Evolutionary conservation across 2,329 filamentous ascomycete species (phyloP).

Genomic region (Rhytidhysteron rufulum): DNA sequence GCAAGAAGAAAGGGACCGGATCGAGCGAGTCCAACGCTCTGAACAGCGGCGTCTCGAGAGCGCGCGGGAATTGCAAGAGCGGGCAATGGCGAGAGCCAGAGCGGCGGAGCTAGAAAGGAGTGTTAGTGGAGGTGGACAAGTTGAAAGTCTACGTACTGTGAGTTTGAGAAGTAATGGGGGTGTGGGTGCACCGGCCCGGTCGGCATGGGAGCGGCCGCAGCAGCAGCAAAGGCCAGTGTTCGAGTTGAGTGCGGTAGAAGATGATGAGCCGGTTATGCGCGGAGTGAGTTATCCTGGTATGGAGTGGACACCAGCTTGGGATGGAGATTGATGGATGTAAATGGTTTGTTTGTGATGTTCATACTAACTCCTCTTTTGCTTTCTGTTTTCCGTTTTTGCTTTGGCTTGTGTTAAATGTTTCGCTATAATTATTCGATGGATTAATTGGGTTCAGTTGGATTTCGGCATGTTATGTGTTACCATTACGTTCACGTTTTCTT

Average conservation of each 20-base stretch:
- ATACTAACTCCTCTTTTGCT: neutral
- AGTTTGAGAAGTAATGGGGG: constrained; percentile 20
- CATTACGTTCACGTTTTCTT: no score
- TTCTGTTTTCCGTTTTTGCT: neutral
- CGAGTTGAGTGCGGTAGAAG: constrained; percentile 35
- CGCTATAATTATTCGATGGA: neutral
- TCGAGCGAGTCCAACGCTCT: constrained; percentile 26
- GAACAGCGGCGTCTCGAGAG: constrained; percentile 23
- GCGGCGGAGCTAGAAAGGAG: constrained; percentile 33
- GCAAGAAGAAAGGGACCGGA: constrained; percentile 28
- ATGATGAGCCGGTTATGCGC: constrained; percentile 57
- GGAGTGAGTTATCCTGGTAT: constrained; percentile 67
- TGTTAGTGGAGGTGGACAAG: constrained; percentile 26
- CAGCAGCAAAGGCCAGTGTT: constrained; percentile 23
- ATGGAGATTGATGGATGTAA: constrained; percentile 27
- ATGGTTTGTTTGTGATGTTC: neutral
- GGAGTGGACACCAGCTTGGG: constrained; percentile 60
- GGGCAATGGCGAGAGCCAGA: constrained; percentile 25
- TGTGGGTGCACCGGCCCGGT: neutral
- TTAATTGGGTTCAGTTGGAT: no score
- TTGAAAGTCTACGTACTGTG: constrained; percentile 23
- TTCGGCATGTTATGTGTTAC: no score
- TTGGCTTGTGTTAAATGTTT: neutral
- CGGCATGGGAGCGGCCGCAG: constrained; percentile 26
- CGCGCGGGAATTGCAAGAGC: constrained; percentile 22